Percentiles rank a stretch among this genome's conserved stretches.
These are phyloP conservation scores for Sporisorium sorghi DNA, from an alignment of 1,284 basidiomycete genomes.

Conservation along the genomic window DNA sequence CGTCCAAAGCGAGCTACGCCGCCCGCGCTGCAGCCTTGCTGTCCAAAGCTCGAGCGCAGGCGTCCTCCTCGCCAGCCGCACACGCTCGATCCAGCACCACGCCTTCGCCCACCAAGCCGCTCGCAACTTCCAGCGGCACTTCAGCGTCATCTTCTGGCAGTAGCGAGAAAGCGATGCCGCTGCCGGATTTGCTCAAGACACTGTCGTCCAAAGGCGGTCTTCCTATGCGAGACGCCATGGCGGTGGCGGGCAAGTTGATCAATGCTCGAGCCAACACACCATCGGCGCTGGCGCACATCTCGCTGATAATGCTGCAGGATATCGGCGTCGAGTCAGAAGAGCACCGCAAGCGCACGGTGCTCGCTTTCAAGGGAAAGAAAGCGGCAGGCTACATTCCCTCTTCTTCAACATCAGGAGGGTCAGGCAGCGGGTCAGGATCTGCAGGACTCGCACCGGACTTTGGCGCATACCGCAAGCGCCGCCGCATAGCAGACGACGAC, in stretches of 20 bases:
- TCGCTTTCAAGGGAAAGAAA: conserved; percentile 55
- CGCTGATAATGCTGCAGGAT: conserved; percentile 50
- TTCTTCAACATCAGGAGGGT: neutral
- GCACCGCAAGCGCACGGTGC: conserved; percentile 46
- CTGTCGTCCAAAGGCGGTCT: conserved; percentile 48
- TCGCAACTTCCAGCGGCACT: neutral
- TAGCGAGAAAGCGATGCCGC: conserved; percentile 27
- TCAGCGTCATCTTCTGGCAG: neutral
- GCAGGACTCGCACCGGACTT: conserved; percentile 35
- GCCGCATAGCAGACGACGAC: conserved; percentile 39
- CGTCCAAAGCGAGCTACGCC: conserved; percentile 40
- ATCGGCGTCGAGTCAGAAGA: conserved; percentile 54
- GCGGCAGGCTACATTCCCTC: conserved; percentile 38
- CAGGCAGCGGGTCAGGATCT: neutral
- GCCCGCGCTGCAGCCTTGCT: conserved; percentile 43
- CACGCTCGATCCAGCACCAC: conserved; percentile 27
- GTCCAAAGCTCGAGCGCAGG: conserved; percentile 41
- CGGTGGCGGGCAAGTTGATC: conserved; percentile 57
- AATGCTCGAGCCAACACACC: conserved; percentile 52
- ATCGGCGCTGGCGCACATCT: conserved; percentile 39
- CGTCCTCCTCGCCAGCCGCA: conserved; percentile 35
- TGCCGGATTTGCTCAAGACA: conserved; percentile 49
- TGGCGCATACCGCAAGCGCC: conserved; percentile 31
- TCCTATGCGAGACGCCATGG: conserved; percentile 55
- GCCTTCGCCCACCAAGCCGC: conserved; percentile 22